Evolutionary conservation across 139 green algal genomes (phyloP), one percentile per base, ranked within the genome.

Genomic region (Chlorella sp.): DNA sequence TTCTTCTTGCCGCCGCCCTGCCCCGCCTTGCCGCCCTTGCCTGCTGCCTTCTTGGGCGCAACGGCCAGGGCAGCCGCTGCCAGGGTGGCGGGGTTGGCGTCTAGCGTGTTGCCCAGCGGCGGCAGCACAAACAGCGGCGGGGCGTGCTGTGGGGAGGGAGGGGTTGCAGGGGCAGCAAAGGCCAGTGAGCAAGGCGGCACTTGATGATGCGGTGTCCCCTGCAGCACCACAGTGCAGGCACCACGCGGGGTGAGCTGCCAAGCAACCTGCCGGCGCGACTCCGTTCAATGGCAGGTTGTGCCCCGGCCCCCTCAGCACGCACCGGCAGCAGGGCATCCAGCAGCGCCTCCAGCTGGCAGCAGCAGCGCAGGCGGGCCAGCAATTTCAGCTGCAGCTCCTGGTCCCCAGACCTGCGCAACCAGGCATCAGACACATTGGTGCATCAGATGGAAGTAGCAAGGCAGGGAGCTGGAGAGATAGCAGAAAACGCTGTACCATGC

Each of bases 291-390:
- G n/a, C n/a, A n/a, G n/a, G n/a, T n/a, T n/a, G n/a, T n/a, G n/a
- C n/a, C 44, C 44, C 44, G 7, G 44, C 11, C 51, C 51, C 51
- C 51, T 23, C 15, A 23, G 13, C 15, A 60, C 38, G 56, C 64
- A 62, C 55, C 38, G 72, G 65, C 69, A 89, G 56, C 57, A 89
- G 76, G 17, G 41, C 32, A 32, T 74, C 68, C 69, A 89, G 71
- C 41, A 81, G 28, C 47, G n/a, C 69, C 81, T 89, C 85, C 60
- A 89, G 70, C 69, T 87, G 85, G 57, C 69, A 75, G 56, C 38
- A 63, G 60, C 55, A 67, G 25, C 69, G 51, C 56, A 87, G 60
- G 65, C 85, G 69, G 4, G 51, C 67, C 15, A 89, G 20, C 86
- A 88, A 62, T 78, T 82, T 86, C 30, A 84, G 63, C n/a, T 64